phyloP scores from a whole-genome alignment of 2,329 filamentous ascomycete species.

The Thermoascus crustaceus region DNA sequence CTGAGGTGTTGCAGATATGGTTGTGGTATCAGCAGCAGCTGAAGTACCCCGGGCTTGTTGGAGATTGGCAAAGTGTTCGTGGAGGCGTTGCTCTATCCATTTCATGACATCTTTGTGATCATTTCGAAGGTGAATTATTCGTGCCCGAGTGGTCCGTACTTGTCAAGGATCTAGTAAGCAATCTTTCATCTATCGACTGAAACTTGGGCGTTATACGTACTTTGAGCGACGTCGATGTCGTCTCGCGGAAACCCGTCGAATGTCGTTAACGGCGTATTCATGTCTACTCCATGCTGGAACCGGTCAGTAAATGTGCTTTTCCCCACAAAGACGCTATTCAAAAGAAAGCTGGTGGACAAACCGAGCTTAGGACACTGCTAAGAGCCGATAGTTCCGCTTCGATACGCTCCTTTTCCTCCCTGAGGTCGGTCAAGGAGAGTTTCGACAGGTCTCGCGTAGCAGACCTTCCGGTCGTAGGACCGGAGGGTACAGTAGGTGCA shows the following conservation, averaged over 20 bases:
- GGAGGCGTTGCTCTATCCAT: constrained; percentile 74
- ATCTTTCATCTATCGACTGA: not conserved
- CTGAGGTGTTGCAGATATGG: constrained; percentile 12
- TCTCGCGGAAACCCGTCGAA: constrained; percentile 85
- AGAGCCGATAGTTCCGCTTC: constrained; percentile 83
- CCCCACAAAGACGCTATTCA: not conserved
- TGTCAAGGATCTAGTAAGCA: constrained; percentile 11
- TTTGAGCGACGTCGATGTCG: constrained; percentile 91
- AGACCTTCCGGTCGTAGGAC: constrained; percentile 55
- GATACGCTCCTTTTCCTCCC: constrained; percentile 72
- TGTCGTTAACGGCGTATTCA: constrained; percentile 81
- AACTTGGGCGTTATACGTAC: constrained; percentile 45
- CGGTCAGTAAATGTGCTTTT: constrained; percentile 14
- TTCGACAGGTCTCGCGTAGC: constrained; percentile 55
- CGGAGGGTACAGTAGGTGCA: constrained; percentile 66
- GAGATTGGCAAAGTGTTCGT: constrained; percentile 76
- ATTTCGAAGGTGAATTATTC: constrained; percentile 82
- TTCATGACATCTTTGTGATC: constrained; percentile 88
- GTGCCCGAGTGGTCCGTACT: constrained; percentile 88
- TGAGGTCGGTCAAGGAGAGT: constrained; percentile 69
- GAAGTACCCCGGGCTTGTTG: constrained; percentile 43
- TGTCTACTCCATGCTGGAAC: constrained; percentile 75
- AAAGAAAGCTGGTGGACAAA: constrained; percentile 37
- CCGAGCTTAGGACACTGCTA: constrained; percentile 78
- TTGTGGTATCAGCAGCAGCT: constrained; percentile 15